Conservation (phyloP, 495 filamentous ascomycete genomes). For the Elasticomyces elasticus region DNA sequence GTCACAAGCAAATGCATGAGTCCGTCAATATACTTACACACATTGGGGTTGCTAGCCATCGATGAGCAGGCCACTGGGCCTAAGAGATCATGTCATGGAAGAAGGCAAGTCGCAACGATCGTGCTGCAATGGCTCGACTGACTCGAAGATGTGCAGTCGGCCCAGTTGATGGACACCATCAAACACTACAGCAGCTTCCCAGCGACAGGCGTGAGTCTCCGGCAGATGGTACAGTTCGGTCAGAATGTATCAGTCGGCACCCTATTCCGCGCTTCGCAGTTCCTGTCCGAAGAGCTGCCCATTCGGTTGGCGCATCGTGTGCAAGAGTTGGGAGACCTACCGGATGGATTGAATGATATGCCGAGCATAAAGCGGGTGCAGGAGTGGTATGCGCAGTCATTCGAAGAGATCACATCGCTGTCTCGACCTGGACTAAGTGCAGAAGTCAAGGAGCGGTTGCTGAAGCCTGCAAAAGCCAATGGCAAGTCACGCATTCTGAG, state of each 20-base stretch:
- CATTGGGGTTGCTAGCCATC: background rate
- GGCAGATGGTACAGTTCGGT: constrained; percentile 99
- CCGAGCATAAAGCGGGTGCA: constrained; percentile 88
- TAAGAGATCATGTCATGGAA: constrained; percentile 19
- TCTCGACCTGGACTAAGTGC: constrained; percentile 63
- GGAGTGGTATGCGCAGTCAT: constrained; percentile 99
- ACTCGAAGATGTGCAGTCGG: constrained; percentile 39
- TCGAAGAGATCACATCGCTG: constrained; percentile 91
- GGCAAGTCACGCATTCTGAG: constrained; percentile 60
- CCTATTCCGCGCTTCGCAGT: constrained; percentile 93
- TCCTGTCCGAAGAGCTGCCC: constrained; percentile 94
- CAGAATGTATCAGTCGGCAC: constrained; percentile 53
- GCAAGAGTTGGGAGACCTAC: constrained; percentile 79
- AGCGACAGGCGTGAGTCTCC: constrained; percentile 87
- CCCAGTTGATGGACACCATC: constrained; percentile 95
- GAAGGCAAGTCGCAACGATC: constrained; percentile 5
- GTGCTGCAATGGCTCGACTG: background rate
- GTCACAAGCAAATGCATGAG: background rate
- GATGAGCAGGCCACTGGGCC: background rate
- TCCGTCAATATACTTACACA: background rate
- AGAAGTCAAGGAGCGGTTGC: constrained; percentile 68
- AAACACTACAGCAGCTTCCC: constrained; percentile 90
- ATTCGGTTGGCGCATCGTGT: constrained; percentile 95
- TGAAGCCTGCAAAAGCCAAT: constrained; percentile 57
- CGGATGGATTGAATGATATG: constrained; percentile 98